phyloP scores from a whole-genome alignment of 257 asterid species.

The Solanum megistacrolobum region DNA sequence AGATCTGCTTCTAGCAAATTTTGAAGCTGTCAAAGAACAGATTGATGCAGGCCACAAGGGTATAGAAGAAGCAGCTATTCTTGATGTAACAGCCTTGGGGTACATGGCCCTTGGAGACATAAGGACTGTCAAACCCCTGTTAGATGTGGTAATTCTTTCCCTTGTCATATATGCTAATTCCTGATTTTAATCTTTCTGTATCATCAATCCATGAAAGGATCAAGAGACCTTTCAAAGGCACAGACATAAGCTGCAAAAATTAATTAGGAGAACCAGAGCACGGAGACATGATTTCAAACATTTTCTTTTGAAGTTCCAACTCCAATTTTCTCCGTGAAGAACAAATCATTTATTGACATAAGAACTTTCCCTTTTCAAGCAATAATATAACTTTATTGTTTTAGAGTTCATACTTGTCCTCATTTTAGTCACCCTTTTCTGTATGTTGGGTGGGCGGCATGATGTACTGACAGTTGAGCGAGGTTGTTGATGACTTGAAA shows the following conservation, averaged over 20 bases:
- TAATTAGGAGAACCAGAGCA: neutral
- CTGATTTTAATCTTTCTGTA: neutral
- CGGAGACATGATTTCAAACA: neutral
- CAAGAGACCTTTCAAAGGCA: neutral
- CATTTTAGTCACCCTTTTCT: neutral
- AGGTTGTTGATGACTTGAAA: constrained; percentile 44
- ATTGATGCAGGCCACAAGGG: constrained; percentile 55
- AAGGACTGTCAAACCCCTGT: constrained; percentile 33
- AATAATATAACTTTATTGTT: neutral
- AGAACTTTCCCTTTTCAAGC: neutral
- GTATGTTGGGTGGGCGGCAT: neutral
- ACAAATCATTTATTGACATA: neutral
- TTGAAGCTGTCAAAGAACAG: constrained; percentile 59
- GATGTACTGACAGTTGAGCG: constrained; percentile 44
- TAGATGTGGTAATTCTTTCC: constrained; percentile 53
- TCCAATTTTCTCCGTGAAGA: neutral
- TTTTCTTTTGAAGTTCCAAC: neutral
- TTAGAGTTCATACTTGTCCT: neutral
- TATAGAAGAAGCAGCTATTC: constrained; percentile 80
- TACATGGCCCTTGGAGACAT: constrained; percentile 69
- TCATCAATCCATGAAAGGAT: neutral
- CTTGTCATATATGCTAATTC: constrained; percentile 5
- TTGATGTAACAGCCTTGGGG: constrained; percentile 78
- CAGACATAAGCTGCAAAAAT: neutral
- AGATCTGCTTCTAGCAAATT: constrained; percentile 74